Conservation (phyloP, 257 asterid genomes). For the Solanum rostratum region DNA sequence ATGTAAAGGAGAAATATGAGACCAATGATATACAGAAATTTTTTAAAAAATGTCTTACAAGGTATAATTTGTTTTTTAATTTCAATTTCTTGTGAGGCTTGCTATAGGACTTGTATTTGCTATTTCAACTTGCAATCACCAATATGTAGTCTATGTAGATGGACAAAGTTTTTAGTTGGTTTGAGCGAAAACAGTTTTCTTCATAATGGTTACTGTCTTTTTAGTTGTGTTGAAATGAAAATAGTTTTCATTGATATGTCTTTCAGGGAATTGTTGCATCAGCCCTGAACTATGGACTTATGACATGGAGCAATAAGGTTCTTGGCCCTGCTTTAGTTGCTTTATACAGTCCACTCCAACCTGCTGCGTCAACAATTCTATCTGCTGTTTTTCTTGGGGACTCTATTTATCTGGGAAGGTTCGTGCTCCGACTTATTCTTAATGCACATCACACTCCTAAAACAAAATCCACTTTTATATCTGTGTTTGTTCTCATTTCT, state of each 20-base stretch:
- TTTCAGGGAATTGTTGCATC: slow-evolving; percentile 83
- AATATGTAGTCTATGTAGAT: background rate
- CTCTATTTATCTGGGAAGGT: slow-evolving; percentile 94
- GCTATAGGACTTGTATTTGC: background rate
- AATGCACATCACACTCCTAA: background rate
- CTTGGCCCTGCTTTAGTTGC: slow-evolving; percentile 92
- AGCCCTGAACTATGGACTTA: slow-evolving; percentile 72
- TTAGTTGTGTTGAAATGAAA: too few relatives aligned
- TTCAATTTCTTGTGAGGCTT: background rate
- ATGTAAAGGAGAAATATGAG: background rate
- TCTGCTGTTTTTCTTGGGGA: slow-evolving; percentile 58
- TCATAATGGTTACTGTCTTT: too few relatives aligned
- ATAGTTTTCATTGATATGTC: too few relatives aligned
- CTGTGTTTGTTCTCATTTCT: background rate
- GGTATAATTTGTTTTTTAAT: background rate
- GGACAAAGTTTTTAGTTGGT: background rate
- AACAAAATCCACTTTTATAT: background rate
- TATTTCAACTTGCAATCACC: background rate
- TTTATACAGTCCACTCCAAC: slow-evolving; percentile 83
- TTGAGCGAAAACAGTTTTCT: background rate
- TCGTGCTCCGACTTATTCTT: background rate
- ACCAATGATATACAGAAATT: background rate
- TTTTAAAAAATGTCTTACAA: background rate
- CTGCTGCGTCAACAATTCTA: slow-evolving; percentile 76
- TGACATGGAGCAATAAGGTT: slow-evolving; percentile 81